Evolutionary conservation across 2,329 filamentous ascomycete genomes (phyloP).

Genomic region (Colletotrichum neosansevieriae): DNA sequence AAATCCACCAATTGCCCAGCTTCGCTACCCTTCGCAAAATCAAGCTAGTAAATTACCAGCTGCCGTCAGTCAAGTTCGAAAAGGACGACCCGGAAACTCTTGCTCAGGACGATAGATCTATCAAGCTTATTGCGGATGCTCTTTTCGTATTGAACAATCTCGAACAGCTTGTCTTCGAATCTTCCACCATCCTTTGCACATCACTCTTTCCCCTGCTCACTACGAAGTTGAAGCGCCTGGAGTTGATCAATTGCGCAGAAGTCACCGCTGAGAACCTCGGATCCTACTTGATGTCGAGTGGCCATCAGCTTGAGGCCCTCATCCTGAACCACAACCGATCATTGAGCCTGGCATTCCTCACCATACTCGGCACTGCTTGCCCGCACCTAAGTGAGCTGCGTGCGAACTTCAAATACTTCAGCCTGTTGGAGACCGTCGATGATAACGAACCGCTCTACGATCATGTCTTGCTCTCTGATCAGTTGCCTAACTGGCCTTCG

Average conservation of each 20-base stretch:
- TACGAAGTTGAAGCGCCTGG: constrained; percentile 72
- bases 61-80: constrained; percentile 57
- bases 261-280: constrained; percentile 75
- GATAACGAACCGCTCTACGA: constrained; percentile 83
- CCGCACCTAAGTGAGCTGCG: constrained; percentile 77
- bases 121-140: constrained; percentile 58
- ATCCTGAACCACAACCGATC: constrained; percentile 83
- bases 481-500: constrained; percentile 83
- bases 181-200: constrained; percentile 78
- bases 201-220: constrained; percentile 78
- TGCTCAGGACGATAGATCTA: constrained; percentile 47
- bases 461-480: constrained; percentile 69
- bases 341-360: constrained; percentile 80
- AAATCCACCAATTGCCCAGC: constrained; percentile 65
- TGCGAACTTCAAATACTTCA: constrained; percentile 85
- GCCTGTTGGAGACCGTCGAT: constrained; percentile 73
- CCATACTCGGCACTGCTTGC: constrained; percentile 73
- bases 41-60: constrained; percentile 73
- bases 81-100: constrained; percentile 56
- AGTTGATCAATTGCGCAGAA: constrained; percentile 83
- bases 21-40: constrained; percentile 70
- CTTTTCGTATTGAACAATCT: constrained; percentile 70
- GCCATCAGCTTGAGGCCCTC: constrained; percentile 74
- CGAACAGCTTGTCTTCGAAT: constrained; percentile 77
- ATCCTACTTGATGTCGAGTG: constrained; percentile 75